Evolutionary conservation across 2,329 filamentous ascomycete genomes (phyloP).

Genomic region (Penicillium sp.): DNA sequence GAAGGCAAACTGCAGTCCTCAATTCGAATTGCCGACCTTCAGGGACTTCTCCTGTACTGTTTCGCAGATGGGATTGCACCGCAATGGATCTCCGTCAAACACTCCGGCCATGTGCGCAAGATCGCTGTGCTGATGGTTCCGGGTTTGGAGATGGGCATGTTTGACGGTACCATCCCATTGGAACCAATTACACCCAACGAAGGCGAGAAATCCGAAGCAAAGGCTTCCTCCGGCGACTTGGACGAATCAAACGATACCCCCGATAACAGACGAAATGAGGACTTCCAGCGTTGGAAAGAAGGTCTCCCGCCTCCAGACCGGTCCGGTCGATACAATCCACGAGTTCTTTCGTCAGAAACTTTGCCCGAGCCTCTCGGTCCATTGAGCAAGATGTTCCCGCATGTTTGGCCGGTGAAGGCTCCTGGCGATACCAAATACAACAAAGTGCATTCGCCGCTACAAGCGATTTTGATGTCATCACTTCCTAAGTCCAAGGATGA

Average conservation of each 20-base stretch:
- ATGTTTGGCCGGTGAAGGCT: conserved; percentile 86
- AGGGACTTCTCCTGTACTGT: conserved; percentile 63
- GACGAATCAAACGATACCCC: conserved; percentile 21
- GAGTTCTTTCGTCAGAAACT: conserved; percentile 32
- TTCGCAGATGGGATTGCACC: conserved; percentile 65
- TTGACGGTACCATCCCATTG: conserved; percentile 62
- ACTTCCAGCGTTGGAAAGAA: conserved; percentile 46
- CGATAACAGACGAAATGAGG: conserved; percentile 28
- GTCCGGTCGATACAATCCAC: conserved; percentile 40
- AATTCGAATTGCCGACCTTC: conserved; percentile 63
- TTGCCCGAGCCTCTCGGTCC: conserved; percentile 61
- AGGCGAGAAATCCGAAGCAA: conserved; percentile 1
- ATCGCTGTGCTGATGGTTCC: conserved; percentile 91
- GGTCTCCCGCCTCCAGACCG: conserved; percentile 40
- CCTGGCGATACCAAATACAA: conserved; percentile 82
- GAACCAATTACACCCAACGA: conserved; percentile 33
- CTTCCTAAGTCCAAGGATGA: conserved; percentile 71
- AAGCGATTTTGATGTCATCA: conserved; percentile 79
- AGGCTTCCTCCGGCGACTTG: not conserved
- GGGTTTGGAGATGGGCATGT: conserved; percentile 88
- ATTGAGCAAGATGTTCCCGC: conserved; percentile 80
- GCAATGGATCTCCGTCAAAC: conserved; percentile 66
- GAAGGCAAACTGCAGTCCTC: conserved; percentile 59
- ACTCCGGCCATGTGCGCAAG: conserved; percentile 65
- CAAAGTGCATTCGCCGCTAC: conserved; percentile 83